Percentiles rank a stretch among this genome's conserved stretches.
phyloP scores from a whole-genome alignment of 2,329 filamentous ascomycete species.

The Neonectria faginata region DNA sequence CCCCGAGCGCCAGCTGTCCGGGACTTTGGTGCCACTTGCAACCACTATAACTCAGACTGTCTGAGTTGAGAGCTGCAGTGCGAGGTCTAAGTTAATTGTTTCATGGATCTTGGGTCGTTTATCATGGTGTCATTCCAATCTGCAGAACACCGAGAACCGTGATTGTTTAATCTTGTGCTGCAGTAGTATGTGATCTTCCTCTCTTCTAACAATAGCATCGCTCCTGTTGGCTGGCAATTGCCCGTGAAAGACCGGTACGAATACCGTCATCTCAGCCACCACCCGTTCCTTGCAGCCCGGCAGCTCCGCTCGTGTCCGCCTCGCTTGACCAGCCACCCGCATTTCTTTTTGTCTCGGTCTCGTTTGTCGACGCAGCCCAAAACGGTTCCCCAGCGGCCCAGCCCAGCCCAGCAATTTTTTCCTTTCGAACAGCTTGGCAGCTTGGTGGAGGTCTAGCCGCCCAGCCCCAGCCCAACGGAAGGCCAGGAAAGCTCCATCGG shows the following conservation, averaged over 20 bases:
- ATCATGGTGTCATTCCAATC: constrained; percentile 13
- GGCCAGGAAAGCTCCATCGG: constrained; percentile 8
- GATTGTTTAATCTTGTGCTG: neutral
- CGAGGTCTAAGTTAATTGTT: neutral
- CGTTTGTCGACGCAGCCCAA: constrained; percentile 5
- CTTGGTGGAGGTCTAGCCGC: neutral
- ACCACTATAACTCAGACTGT: too few species aligned
- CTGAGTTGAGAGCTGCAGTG: constrained; percentile 14
- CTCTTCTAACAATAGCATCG: neutral
- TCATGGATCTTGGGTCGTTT: constrained; percentile 2
- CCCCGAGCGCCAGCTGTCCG: constrained; percentile 33
- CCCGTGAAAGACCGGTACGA: neutral
- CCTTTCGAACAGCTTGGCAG: neutral
- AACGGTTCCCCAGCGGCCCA: constrained; percentile 8
- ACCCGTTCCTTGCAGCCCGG: constrained; percentile 31
- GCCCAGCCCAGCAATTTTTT: neutral
- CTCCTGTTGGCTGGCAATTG: neutral
- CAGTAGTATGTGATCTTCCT: neutral
- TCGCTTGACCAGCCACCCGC: constrained; percentile 31
- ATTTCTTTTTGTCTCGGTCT: constrained; percentile 5
- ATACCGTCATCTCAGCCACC: constrained; percentile 17
- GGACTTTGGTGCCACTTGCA: constrained; percentile 20
- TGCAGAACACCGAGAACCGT: neutral
- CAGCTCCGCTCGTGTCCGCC: constrained; percentile 27
- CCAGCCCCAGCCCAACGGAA: constrained; percentile 18